These are phyloP conservation scores for Echria macrotheca DNA, from an alignment of 495 filamentous ascomycete species.

Conservation along the genomic window DNA sequence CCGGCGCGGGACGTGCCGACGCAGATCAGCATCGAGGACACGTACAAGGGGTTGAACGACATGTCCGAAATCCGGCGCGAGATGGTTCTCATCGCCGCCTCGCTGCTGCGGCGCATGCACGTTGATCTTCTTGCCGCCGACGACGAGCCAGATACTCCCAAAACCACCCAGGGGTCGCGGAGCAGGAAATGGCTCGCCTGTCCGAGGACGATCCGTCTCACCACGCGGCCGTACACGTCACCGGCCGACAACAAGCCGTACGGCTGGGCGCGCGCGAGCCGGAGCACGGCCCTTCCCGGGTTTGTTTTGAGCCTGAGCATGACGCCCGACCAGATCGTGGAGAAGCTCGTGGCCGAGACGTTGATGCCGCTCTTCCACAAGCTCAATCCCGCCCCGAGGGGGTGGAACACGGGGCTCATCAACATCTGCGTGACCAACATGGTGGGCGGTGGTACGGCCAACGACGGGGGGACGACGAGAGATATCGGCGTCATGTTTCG, in stretches of 20 bases:
- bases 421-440: slow-evolving; percentile 89
- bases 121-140: slow-evolving; percentile 55
- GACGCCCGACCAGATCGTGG: slow-evolving; percentile 51
- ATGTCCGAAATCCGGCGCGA: slow-evolving; percentile 55
- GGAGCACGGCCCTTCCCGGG: slow-evolving; percentile 59
- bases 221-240: slow-evolving; percentile 58
- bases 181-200: slow-evolving; percentile 35
- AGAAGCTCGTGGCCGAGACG: slow-evolving; percentile 62
- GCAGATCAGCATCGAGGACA: slow-evolving; percentile 94
- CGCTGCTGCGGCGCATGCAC: slow-evolving; percentile 73
- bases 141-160: not conserved
- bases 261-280: slow-evolving; percentile 58
- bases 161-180: not conserved
- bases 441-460: slow-evolving; percentile 39
- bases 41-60: slow-evolving; percentile 61
- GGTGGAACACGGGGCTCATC: slow-evolving; percentile 74
- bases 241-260: slow-evolving; percentile 23
- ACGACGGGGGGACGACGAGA: slow-evolving; percentile 45
- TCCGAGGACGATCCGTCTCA: slow-evolving; percentile 64
- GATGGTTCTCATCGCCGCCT: slow-evolving; percentile 56
- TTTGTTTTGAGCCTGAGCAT: slow-evolving; percentile 64
- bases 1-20: slow-evolving; percentile 67
- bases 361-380: slow-evolving; percentile 66
- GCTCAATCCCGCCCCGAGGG: slow-evolving; percentile 60
- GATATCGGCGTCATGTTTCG: slow-evolving; percentile 68